Evolutionary conservation across 768 basidiomycete genomes (phyloP).

Genomic region (Ephemerocybe angulata): DNA sequence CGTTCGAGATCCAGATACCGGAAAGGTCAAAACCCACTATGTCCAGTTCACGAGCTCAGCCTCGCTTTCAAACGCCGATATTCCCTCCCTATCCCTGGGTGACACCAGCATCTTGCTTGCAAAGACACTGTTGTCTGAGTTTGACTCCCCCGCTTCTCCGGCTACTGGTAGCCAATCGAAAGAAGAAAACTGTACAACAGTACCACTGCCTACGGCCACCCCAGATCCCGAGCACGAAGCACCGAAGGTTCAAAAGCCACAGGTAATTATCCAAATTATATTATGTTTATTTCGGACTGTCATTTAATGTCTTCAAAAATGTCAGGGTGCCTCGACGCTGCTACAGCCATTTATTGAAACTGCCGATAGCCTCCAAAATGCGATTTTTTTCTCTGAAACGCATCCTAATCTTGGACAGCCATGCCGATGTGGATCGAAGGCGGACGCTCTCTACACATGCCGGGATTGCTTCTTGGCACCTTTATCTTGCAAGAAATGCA

Average conservation of each 20-base stretch:
- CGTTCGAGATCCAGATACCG: background rate
- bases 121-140: too few relatives aligned
- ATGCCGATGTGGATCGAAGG: background rate
- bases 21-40: background rate
- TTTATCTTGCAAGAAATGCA: slow-evolving; percentile 5
- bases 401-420: background rate
- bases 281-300: background rate
- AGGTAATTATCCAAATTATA: too few relatives aligned
- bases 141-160: too few relatives aligned
- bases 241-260: too few relatives aligned
- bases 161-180: too few relatives aligned
- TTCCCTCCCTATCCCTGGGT: too few relatives aligned
- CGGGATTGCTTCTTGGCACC: background rate
- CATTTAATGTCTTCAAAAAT: background rate
- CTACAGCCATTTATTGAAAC: background rate
- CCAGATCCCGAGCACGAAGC: too few relatives aligned
- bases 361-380: background rate
- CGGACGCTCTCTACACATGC: background rate
- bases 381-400: background rate
- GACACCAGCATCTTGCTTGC: too few relatives aligned
- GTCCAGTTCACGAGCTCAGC: background rate
- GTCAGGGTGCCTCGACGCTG: background rate
- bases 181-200: too few relatives aligned
- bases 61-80: too few relatives aligned
- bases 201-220: too few relatives aligned